Evolutionary conservation across 2,329 filamentous ascomycete genomes (phyloP).

Genomic region (Colletotrichum sp.): DNA sequence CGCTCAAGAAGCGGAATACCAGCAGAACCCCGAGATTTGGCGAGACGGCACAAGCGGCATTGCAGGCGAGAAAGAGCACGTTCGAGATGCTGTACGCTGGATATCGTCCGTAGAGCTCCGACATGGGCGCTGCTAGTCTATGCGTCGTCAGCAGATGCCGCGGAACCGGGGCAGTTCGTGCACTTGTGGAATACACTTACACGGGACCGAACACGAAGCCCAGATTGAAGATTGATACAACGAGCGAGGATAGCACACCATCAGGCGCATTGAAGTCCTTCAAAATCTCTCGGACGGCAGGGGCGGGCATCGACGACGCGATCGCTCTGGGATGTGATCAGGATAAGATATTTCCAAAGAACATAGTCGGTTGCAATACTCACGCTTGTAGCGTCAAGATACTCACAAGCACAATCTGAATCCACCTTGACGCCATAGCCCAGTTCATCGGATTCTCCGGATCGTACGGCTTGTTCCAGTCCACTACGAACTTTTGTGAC

Average conservation of each 20-base stretch:
- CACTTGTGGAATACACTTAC: slow-evolving; percentile 28
- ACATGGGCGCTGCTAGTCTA: slow-evolving; percentile 35
- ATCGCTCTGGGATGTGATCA: neutral
- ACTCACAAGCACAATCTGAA: slow-evolving; percentile 14
- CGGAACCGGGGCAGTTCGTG: no score
- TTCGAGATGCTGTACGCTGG: slow-evolving; percentile 33
- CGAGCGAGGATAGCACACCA: slow-evolving; percentile 41
- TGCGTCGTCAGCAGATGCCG: neutral
- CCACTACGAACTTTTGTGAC: neutral
- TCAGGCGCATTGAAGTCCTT: neutral
- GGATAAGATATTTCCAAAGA: neutral
- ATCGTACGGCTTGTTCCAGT: neutral
- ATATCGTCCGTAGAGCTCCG: slow-evolving; percentile 39
- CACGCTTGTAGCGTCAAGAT: neutral
- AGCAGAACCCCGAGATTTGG: slow-evolving; percentile 33
- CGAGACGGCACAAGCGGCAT: slow-evolving; percentile 30
- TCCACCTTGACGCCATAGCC: neutral
- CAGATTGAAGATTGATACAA: slow-evolving; percentile 54
- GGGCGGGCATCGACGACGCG: neutral
- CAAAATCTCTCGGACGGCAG: neutral
- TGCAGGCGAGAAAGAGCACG: slow-evolving; percentile 33
- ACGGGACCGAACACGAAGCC: slow-evolving; percentile 46
- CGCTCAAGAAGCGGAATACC: slow-evolving; percentile 34
- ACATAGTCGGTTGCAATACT: neutral
- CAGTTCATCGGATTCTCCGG: neutral